Evolutionary conservation across 495 filamentous ascomycete species (phyloP), one percentile per base, ranked within the genome.

Genomic region (Neurospora terricola): DNA sequence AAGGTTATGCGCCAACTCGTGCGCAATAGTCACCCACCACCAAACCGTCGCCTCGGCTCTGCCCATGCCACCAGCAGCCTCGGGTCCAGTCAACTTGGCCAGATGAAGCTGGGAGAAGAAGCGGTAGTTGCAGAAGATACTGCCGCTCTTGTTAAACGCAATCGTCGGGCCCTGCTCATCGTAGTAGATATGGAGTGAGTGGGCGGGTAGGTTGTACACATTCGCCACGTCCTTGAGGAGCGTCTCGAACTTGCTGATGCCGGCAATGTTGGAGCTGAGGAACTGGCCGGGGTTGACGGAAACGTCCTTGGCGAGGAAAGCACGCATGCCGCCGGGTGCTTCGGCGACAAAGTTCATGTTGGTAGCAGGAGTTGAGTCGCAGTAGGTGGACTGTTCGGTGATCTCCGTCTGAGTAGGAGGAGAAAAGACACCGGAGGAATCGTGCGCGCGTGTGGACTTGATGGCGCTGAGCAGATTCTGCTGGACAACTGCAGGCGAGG

Each of bases 1-100:
- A 39, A 99, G 80, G 78, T 98, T 98, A 81, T 99, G 96, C 69
- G 96, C 94, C 76, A 99, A 80, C 82, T 99, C 96, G 81, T 99
- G 96, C 69, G 93, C 94, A 73, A 97, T 78, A 16, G 92, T 91
- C 66, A 97, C 90, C 88, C 91, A 97, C 96, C 96, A 99, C 83
- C 94, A 97, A 9, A 91, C 87, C 42, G 90, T 79, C 2, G 94
- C 93, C 45, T 94, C 89, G 6, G 85, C 85, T 78, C 79, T 87
- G 66, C 83, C 86, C 62, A 84, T 79, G 43, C 75, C 18, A 54
- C 43, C 9, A 27, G 21, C 45, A 14, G 78, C 74, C 3, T 45
- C 42, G 18, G 42, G 42, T n/a, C 42, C 40, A 10, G 77, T 75
- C 30, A 77, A 69, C 48, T 84, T 78, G 37, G 80, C 79, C 70